Evolutionary conservation across 805 yeast genomes (phyloP), one percentile per base, ranked within the genome.

Genomic region (Myxozyma udenii): DNA sequence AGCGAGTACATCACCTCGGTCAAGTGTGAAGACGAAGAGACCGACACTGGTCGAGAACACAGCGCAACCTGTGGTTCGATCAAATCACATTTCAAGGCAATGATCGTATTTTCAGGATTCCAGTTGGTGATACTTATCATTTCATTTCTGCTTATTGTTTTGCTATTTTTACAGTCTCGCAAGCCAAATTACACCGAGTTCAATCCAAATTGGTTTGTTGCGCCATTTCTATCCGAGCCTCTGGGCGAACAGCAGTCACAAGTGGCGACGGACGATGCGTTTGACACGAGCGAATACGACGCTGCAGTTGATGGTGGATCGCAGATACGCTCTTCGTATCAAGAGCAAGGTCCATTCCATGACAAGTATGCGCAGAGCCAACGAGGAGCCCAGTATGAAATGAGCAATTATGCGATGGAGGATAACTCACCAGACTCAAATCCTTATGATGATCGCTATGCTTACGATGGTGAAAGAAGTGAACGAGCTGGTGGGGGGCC

Each of bases 291-390:
- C 5, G 55, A 51, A 21, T 51, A 51, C 33, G 55, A 51, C 33
- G 28, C 51, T 2, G 24, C 41, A 2, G 41, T 46, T 11, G 55
- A 51, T 19, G 55, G 55, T n/a, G 51, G 54, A n/a, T 48, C 48
- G 21, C 41, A 43, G 33, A 14, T 22, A 22, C 5, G 5, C 5
- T n/a, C 30, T 18, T 9, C 12, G 19, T 46, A 46, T 16, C 14
- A 32, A 9, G 33, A 35, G 23, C n/a, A 30, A 37, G 37, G 32
- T 42, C 46, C 42, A n/a, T 30, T 23, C 32, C 24, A 12, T 4
- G 36, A 41, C 21, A 45, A 45, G 32, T 48, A 33, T 25, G 47
- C 36, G n/a, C 25, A 12, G n/a, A 6, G 36, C 4, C 7, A n/a
- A 11, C 38, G 25, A 5, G 38, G 24, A 14, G 28, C 23, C 24